A percentile compares a stretch with the other conserved stretches of the same genome.
phyloP scores from a whole-genome alignment of 1,284 basidiomycete genomes.

The Ceratobasidium papillatum region DNA sequence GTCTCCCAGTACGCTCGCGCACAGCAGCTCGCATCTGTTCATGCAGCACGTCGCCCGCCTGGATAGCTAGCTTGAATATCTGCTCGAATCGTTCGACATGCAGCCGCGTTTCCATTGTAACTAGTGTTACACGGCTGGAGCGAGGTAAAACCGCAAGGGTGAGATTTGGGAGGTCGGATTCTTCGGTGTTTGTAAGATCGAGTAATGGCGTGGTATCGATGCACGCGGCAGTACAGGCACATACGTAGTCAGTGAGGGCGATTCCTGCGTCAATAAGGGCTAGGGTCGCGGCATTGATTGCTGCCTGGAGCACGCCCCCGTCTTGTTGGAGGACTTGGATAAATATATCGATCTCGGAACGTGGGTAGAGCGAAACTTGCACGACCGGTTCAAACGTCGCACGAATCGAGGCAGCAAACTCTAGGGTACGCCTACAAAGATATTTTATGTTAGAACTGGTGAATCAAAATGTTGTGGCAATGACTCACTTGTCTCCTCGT shows the following conservation, averaged over 20 bases:
- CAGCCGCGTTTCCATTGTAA: slow-evolving; percentile 93
- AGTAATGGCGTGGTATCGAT: slow-evolving; percentile 80
- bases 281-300: slow-evolving; percentile 94
- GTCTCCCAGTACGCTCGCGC: slow-evolving; percentile 66
- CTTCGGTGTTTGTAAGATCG: slow-evolving; percentile 88
- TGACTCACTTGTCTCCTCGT: slow-evolving; percentile 85
- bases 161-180: slow-evolving; percentile 86
- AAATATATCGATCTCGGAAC: slow-evolving; percentile 93
- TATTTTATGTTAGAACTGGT: slow-evolving; percentile 7
- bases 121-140: slow-evolving; percentile 82
- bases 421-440: slow-evolving; percentile 78
- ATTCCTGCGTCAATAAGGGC: slow-evolving; percentile 92
- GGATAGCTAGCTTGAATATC: slow-evolving; percentile 80
- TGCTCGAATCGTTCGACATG: slow-evolving; percentile 93
- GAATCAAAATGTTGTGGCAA: slow-evolving; percentile 4
- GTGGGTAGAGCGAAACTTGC: slow-evolving; percentile 89
- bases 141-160: slow-evolving; percentile 90
- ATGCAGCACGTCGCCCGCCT: slow-evolving; percentile 82
- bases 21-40: slow-evolving; percentile 85
- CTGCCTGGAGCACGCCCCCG: slow-evolving; percentile 87
- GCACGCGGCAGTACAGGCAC: slow-evolving; percentile 83
- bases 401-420: slow-evolving; percentile 87
- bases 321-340: slow-evolving; percentile 94
- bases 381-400: slow-evolving; percentile 96
- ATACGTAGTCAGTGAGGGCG: slow-evolving; percentile 89